Evolutionary conservation across 1,284 basidiomycete species (phyloP).

Genomic region (Mycena sp.): DNA sequence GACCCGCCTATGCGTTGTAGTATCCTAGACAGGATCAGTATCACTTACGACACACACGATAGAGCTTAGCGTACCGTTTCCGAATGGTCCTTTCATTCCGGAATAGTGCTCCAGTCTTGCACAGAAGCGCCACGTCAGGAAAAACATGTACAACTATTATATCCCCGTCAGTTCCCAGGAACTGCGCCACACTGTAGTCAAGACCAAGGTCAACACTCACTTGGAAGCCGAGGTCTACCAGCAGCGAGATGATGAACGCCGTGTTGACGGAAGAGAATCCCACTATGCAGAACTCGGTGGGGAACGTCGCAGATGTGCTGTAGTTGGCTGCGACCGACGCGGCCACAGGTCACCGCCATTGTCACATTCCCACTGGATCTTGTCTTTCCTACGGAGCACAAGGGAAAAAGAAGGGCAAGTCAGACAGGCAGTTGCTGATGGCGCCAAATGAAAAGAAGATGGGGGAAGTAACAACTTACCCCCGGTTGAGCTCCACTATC

Average conservation of each 20-base stretch:
- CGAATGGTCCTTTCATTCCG: conserved; percentile 68
- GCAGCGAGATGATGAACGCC: conserved; percentile 72
- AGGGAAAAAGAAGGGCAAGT: conserved; percentile 31
- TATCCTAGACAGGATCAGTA: conserved; percentile 47
- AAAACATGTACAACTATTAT: conserved; percentile 74
- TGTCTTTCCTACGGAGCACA: conserved; percentile 61
- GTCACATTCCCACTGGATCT: conserved; percentile 80
- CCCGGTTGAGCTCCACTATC: conserved; percentile 76
- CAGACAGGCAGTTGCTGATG: conserved; percentile 1
- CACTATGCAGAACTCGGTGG: conserved; percentile 67
- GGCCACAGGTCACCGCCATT: conserved; percentile 74
- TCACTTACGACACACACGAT: conserved; percentile 16
- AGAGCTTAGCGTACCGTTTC: conserved; percentile 59
- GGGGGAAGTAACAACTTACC: no score
- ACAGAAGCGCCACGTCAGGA: conserved; percentile 76
- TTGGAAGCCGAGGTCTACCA: conserved; percentile 77
- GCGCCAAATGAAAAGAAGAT: conserved; percentile 35
- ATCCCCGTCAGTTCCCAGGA: neutral
- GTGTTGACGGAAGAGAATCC: conserved; percentile 74
- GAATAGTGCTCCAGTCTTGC: conserved; percentile 74
- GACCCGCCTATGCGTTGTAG: conserved; percentile 52
- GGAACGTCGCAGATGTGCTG: conserved; percentile 56
- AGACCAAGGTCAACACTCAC: conserved; percentile 46
- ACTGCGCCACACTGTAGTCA: conserved; percentile 29
- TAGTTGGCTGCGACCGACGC: conserved; percentile 55